Evolutionary conservation across 2,329 filamentous ascomycete genomes (phyloP).

Genomic region (Colletotrichum brevisporum): DNA sequence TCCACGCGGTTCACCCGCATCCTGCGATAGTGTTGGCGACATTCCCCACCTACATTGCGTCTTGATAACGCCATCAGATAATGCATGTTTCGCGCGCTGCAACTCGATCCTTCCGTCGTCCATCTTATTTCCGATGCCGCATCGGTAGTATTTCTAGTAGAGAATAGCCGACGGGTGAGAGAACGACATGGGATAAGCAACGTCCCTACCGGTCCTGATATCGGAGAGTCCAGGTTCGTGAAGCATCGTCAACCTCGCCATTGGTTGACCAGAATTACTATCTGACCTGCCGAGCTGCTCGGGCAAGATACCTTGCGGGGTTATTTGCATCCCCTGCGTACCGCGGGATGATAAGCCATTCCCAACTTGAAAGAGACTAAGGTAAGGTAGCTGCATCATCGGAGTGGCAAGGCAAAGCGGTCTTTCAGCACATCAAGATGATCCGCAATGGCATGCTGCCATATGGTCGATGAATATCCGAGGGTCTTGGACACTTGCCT

Average conservation of each 20-base stretch:
- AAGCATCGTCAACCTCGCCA: not conserved
- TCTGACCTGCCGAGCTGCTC: not conserved
- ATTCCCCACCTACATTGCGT: constrained; percentile 32
- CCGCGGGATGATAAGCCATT: constrained; percentile 4
- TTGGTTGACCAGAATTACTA: not conserved
- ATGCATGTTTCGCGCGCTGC: constrained; percentile 15
- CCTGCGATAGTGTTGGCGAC: constrained; percentile 14
- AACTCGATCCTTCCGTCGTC: not conserved
- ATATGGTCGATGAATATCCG: not conserved
- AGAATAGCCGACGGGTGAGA: constrained; percentile 13
- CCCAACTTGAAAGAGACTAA: not conserved
- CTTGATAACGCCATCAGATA: constrained; percentile 35
- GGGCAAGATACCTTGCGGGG: not conserved
- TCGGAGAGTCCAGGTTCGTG: not conserved
- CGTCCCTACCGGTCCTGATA: not conserved
- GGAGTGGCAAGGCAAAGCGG: constrained; percentile 1
- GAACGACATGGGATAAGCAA: not conserved
- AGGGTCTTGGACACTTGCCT: not conserved
- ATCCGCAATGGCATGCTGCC: constrained; percentile 36
- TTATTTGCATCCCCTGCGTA: not conserved
- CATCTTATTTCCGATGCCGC: constrained; percentile 7
- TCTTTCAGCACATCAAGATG: constrained; percentile 28
- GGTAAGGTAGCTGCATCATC: constrained; percentile 17
- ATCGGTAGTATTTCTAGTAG: not conserved
- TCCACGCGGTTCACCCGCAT: constrained; percentile 13